phyloP scores from a whole-genome alignment of 352 stramenopile genomes.

The Aphanomyces euteiches region DNA sequence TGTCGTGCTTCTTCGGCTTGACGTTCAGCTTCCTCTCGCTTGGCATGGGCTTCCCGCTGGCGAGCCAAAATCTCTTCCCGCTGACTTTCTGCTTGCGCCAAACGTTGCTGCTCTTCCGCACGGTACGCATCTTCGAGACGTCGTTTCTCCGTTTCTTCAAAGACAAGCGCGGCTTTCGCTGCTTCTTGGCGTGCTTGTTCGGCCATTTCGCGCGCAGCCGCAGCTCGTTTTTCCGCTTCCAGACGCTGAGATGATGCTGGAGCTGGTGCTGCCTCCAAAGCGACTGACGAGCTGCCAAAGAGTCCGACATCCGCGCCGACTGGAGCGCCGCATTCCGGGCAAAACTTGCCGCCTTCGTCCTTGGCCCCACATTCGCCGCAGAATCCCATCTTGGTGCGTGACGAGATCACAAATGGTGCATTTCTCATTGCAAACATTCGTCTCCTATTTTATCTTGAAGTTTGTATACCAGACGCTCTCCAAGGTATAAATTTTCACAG shows the following conservation, averaged over 20 bases:
- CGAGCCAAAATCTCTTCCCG: constrained; percentile 22
- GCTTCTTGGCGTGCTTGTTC: constrained; percentile 25
- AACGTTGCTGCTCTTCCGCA: constrained; percentile 20
- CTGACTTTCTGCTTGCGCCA: not conserved
- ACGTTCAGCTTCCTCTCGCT: constrained; percentile 25
- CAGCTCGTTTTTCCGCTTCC: constrained; percentile 21
- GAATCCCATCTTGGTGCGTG: constrained; percentile 54
- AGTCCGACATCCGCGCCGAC: constrained; percentile 5
- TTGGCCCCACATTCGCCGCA: constrained; percentile 75
- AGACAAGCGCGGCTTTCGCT: constrained; percentile 22
- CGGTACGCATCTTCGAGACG: constrained; percentile 24
- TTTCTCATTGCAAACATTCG: too few relatives aligned
- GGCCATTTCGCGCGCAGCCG: constrained; percentile 22
- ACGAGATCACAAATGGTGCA: too few relatives aligned
- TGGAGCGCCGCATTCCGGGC: constrained; percentile 62
- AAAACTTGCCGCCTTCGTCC: constrained; percentile 61
- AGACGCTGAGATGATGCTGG: not conserved
- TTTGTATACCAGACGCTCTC: too few relatives aligned
- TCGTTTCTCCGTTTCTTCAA: constrained; percentile 25
- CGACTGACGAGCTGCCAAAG: constrained; percentile 13
- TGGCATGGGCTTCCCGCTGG: constrained; percentile 25
- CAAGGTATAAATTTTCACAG: too few relatives aligned
- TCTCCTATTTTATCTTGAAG: too few relatives aligned
- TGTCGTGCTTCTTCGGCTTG: constrained; percentile 31
- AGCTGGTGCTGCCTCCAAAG: not conserved